Evolutionary conservation across 164 flowering plant genomes (phyloP).

Genomic region (Berberis thunbergii): DNA sequence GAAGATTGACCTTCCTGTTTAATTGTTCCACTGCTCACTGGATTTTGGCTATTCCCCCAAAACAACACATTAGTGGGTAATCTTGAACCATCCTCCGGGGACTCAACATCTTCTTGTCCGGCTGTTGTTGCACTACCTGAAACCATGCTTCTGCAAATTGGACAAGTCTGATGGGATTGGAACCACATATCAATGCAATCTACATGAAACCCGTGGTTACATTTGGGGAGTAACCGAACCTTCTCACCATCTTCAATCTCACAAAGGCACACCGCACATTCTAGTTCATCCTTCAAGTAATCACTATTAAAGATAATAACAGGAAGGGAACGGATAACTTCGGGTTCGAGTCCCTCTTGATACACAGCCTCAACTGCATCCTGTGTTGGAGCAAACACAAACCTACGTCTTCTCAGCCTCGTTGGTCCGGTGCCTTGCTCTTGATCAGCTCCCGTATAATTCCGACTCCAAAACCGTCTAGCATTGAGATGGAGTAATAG

Average conservation of each 20-base stretch:
- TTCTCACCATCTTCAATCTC: conserved; percentile 58
- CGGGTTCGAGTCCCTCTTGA: conserved; percentile 45
- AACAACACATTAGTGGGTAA: conserved; percentile 65
- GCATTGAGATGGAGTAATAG: conserved; percentile 68
- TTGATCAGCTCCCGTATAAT: conserved; percentile 14
- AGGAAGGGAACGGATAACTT: conserved; percentile 44
- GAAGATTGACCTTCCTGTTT: conserved; percentile 11
- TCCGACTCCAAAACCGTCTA: conserved; percentile 47
- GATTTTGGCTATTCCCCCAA: conserved; percentile 54
- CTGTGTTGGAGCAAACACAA: conserved; percentile 36
- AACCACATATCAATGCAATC: conserved; percentile 92
- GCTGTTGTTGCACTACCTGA: background rate
- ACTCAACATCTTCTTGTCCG: too few relatives aligned
- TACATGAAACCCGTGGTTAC: conserved; percentile 74
- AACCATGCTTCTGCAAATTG: conserved; percentile 50
- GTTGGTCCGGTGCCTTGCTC: conserved; percentile 4
- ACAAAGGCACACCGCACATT: conserved; percentile 67
- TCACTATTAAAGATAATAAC: conserved; percentile 23
- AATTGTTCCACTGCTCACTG: conserved; percentile 29
- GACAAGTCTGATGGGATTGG: conserved; percentile 76
- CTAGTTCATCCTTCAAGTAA: conserved; percentile 46
- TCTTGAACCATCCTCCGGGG: conserved; percentile 7
- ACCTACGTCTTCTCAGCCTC: conserved; percentile 26
- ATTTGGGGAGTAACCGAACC: conserved; percentile 52
- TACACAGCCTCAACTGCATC: conserved; percentile 20